Evolutionary conservation across 371 early-diverging fungal genomes (phyloP), one percentile per base, ranked within the genome.

Genomic region (Umbelopsis sp.): DNA sequence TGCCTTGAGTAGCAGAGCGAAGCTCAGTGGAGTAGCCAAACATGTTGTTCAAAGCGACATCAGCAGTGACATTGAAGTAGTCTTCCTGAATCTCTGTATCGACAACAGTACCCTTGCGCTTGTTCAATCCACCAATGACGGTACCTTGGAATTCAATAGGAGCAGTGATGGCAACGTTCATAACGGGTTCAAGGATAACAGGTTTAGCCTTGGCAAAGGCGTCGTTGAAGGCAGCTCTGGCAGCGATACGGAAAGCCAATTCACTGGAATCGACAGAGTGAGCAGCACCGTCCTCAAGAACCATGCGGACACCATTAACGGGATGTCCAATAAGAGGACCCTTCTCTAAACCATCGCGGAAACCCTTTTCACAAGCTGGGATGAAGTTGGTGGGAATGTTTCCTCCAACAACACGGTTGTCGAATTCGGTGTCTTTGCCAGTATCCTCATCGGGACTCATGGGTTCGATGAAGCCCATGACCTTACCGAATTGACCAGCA

Each of bases 191-290:
- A 66, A 99, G 81, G 52, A 99, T 89, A 41, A 89, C 85, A 12
- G 98, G 95, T 46, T 73, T 87, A 38, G 94, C 93, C 73, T 90
- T 87, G 72, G 84, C 75, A 80, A 92, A 94, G 6, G 95, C 93
- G 72, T 98, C 97, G 52, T 92, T 82, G 87, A 97, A 97, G 7
- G 97, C 98, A 63, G 89, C 83, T 71, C 88, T 78, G 6, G 93
- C 90, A 16, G 99, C 98, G 32, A 93, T 84, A 75, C 93, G 92
- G 94, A 99, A 99, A 48, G 99, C 97, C 78, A 97, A 79, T 81
- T 99, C 99, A 72, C 93, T 93, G 22, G 97, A 97, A 85, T 99
- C 99, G 65, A 98, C 98, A 44, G 93, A 83, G 78, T 99, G 99
- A 38, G 96, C 89, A 44, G 92, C 83, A 74, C 99, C 99, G 79